phyloP scores from a whole-genome alignment of 768 basidiomycete species.

The Mycena albidolilacea region DNA sequence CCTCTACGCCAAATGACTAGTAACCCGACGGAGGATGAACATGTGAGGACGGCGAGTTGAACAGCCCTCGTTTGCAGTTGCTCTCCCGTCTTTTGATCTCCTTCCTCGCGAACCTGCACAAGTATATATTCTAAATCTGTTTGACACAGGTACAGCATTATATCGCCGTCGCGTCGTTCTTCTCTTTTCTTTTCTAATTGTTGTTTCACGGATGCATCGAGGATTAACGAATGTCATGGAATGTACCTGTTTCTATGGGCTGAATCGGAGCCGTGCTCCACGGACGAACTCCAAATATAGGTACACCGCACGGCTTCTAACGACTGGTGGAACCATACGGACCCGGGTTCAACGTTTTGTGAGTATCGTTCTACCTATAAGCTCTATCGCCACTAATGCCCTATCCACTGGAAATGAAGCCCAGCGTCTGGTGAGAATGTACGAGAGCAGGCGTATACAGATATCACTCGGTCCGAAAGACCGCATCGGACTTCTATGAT shows the following conservation, averaged over 20 bases:
- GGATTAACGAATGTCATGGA: background rate
- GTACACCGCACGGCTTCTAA: background rate
- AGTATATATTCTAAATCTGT: background rate
- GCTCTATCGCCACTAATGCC: background rate
- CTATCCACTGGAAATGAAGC: background rate
- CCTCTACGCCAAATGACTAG: no score
- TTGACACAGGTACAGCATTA: background rate
- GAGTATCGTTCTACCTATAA: background rate
- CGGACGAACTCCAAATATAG: background rate
- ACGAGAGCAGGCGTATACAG: background rate
- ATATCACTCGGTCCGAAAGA: background rate
- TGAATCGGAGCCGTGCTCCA: background rate
- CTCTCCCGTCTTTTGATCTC: background rate
- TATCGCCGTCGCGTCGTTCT: background rate
- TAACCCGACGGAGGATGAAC: no score
- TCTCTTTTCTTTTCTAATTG: background rate
- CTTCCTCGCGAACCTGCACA: background rate
- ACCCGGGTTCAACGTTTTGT: background rate
- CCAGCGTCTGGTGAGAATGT: background rate
- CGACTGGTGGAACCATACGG: background rate
- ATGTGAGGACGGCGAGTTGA: no score
- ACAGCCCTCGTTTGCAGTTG: no score
- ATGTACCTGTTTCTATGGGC: background rate
- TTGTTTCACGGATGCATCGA: background rate
- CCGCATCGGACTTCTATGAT: background rate